Conservation (phyloP, 495 filamentous ascomycete species). For the Podospora australis region DNA sequence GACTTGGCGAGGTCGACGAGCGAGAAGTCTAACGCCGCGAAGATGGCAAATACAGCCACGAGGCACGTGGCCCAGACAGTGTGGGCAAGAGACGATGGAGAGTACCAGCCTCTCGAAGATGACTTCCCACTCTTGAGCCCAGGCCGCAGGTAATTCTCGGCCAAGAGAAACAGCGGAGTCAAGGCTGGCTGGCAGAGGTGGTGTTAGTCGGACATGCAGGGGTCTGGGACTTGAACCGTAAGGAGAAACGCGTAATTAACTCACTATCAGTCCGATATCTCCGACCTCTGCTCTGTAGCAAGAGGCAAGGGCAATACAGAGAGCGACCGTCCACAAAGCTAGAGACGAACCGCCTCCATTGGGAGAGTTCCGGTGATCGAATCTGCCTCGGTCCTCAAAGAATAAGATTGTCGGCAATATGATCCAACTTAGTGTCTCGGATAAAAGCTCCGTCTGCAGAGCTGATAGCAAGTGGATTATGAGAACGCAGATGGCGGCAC, state of each 20-base stretch:
- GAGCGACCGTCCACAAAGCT: neutral
- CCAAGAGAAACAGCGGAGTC: slow-evolving; percentile 1
- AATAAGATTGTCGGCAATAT: neutral
- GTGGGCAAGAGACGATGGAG: neutral
- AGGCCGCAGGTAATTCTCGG: neutral
- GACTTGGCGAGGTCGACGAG: neutral
- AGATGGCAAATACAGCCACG: neutral
- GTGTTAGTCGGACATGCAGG: neutral
- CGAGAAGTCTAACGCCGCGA: neutral
- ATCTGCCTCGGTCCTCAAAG: neutral
- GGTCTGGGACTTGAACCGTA: too few relatives aligned
- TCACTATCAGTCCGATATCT: neutral
- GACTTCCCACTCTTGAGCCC: neutral
- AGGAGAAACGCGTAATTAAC: too few relatives aligned
- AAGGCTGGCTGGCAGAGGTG: neutral
- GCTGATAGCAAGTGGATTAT: neutral
- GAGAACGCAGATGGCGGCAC: neutral
- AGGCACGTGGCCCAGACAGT: neutral
- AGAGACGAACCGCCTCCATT: neutral
- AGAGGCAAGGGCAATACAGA: neutral
- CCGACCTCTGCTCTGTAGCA: slow-evolving; percentile 2
- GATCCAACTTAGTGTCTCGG: slow-evolving; percentile 4
- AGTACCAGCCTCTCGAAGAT: neutral
- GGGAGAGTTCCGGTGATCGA: neutral
- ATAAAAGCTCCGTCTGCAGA: neutral